Percentiles rank a stretch among this genome's conserved stretches.
These are phyloP conservation scores for Fusarium hostae DNA, from an alignment of 2,329 filamentous ascomycete species.

Conservation along the genomic window DNA sequence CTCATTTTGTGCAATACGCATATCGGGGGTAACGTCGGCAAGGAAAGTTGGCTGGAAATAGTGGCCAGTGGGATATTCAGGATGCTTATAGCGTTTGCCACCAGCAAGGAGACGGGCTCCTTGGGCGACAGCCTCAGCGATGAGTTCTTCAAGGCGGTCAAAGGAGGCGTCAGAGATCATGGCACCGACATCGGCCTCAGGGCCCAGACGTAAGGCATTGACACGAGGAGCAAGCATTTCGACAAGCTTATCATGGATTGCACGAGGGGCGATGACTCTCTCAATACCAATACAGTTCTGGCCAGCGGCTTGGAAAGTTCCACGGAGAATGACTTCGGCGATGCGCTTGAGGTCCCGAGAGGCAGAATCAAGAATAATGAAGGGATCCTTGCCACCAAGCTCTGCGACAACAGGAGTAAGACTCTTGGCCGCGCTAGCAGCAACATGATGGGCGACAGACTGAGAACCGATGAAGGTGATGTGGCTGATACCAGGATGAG, in stretches of 20 bases:
- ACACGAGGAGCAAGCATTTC: slow-evolving; percentile 78
- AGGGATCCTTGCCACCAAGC: slow-evolving; percentile 94
- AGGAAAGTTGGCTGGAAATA: slow-evolving; percentile 94
- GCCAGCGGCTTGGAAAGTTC: slow-evolving; percentile 92
- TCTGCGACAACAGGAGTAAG: slow-evolving; percentile 92
- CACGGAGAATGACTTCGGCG: slow-evolving; percentile 85
- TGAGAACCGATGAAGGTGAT: slow-evolving; percentile 96
- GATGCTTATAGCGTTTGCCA: slow-evolving; percentile 77
- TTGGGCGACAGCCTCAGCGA: slow-evolving; percentile 78
- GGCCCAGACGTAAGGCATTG: slow-evolving; percentile 78
- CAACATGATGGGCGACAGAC: slow-evolving; percentile 87
- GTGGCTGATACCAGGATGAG: slow-evolving; percentile 85
- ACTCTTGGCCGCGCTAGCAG: slow-evolving; percentile 82
- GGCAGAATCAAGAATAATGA: slow-evolving; percentile 86
- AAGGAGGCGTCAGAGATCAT: slow-evolving; percentile 87
- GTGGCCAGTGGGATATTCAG: slow-evolving; percentile 79
- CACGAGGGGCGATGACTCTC: slow-evolving; percentile 83
- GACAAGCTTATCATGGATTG: slow-evolving; percentile 80
- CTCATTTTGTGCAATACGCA: slow-evolving; percentile 90
- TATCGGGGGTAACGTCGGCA: slow-evolving; percentile 84
- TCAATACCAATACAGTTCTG: slow-evolving; percentile 99
- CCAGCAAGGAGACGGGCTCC: slow-evolving; percentile 87
- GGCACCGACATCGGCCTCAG: slow-evolving; percentile 84
- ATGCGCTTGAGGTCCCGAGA: slow-evolving; percentile 74
- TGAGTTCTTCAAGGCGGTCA: slow-evolving; percentile 77